These are phyloP conservation scores for Reutealis trisperma DNA, from an alignment of 345 rosid genomes.

Conservation along the genomic window DNA sequence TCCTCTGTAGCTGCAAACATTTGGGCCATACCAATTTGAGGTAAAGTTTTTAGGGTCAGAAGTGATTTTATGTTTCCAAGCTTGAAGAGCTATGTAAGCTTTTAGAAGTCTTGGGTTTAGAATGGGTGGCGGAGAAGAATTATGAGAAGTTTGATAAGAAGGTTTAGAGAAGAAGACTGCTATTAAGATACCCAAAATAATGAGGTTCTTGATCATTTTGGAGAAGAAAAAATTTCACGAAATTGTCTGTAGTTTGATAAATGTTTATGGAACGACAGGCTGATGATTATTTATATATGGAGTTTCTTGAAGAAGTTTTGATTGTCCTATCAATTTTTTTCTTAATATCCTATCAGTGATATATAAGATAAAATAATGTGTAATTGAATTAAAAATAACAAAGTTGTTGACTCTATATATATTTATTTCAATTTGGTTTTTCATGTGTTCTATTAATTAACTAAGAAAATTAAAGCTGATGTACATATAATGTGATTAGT, in stretches of 20 bases:
- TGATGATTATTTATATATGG: conserved; percentile 13
- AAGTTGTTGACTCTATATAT: conserved; percentile 22
- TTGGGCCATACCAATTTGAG: conserved; percentile 69
- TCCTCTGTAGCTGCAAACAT: conserved; percentile 87
- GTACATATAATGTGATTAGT: conserved; percentile 9
- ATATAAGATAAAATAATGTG: no score
- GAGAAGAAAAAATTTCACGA: not conserved
- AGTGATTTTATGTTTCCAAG: conserved; percentile 66
- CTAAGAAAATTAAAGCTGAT: not conserved
- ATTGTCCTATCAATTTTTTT: conserved; percentile 16
- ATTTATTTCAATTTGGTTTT: not conserved
- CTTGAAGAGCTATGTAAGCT: conserved; percentile 73
- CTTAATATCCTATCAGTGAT: not conserved
- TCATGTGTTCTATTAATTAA: not conserved
- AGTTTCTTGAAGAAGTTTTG: conserved; percentile 11
- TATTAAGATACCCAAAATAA: conserved; percentile 29
- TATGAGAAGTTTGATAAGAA: conserved; percentile 30
- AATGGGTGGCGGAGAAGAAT: conserved; percentile 27
- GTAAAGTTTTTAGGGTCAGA: conserved; percentile 72
- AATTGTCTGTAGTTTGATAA: not conserved
- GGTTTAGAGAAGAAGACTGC: conserved; percentile 18
- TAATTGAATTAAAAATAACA: not conserved
- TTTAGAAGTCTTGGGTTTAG: conserved; percentile 63
- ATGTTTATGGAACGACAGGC: not conserved
- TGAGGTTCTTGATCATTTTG: conserved; percentile 27